These are phyloP conservation scores for Cercospora sp. DNA, from an alignment of 2,329 filamentous ascomycete species.

Conservation along the genomic window DNA sequence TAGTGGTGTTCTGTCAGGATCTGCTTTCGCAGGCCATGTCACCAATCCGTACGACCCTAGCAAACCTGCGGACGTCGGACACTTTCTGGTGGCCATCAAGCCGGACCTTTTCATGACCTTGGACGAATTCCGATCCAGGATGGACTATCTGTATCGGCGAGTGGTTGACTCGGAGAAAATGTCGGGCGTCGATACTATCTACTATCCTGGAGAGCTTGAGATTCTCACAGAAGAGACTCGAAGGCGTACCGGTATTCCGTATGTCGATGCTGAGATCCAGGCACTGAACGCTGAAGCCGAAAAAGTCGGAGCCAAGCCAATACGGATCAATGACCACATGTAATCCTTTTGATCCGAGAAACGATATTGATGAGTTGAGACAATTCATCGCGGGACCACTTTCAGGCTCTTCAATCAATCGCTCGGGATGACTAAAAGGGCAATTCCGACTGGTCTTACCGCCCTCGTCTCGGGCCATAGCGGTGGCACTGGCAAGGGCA, in stretches of 20 bases:
- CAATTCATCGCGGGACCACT: neutral
- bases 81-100: slow-evolving; percentile 41
- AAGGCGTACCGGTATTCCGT: slow-evolving; percentile 50
- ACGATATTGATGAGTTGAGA: neutral
- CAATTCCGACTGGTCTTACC: neutral
- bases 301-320: slow-evolving; percentile 40
- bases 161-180: slow-evolving; percentile 56
- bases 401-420: neutral
- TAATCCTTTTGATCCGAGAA: neutral
- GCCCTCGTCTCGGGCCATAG: neutral
- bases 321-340: slow-evolving; percentile 4
- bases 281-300: slow-evolving; percentile 54
- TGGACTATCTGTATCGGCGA: slow-evolving; percentile 60
- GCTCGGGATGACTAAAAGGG: neutral
- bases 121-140: slow-evolving; percentile 43
- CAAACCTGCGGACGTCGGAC: slow-evolving; percentile 47
- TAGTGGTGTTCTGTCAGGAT: slow-evolving; percentile 73
- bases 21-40: slow-evolving; percentile 75
- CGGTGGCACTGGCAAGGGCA: neutral
- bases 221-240: slow-evolving; percentile 49
- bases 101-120: slow-evolving; percentile 41
- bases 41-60: slow-evolving; percentile 69
- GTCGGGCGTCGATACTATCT: slow-evolving; percentile 56
- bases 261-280: slow-evolving; percentile 50
- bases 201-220: slow-evolving; percentile 60